Conservation (phyloP, 2,329 filamentous ascomycete species). For the Aspergillus clavatus region DNA sequence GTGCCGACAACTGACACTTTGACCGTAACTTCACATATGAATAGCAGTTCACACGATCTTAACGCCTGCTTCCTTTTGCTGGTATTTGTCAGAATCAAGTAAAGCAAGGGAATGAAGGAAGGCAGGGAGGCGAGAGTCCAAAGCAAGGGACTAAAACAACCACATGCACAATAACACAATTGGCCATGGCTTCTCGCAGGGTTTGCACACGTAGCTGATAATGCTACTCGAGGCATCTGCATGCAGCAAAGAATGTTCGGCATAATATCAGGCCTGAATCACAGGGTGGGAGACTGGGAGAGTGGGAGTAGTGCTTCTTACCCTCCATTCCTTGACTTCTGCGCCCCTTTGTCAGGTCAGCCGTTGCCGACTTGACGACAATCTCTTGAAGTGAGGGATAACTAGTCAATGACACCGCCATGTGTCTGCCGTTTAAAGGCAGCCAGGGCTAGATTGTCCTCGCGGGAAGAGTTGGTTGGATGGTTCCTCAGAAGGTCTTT, state of each 20-base stretch:
- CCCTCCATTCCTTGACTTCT: background rate
- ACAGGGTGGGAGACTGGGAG: background rate
- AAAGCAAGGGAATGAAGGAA: slow-evolving; percentile 5
- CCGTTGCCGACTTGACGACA: background rate
- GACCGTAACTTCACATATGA: background rate
- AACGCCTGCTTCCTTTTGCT: background rate
- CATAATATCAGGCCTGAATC: background rate
- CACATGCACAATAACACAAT: too few relatives aligned
- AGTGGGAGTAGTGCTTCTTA: background rate
- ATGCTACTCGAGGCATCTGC: background rate
- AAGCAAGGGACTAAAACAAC: slow-evolving; percentile 12
- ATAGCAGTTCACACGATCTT: too few relatives aligned
- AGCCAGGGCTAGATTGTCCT: slow-evolving; percentile 4
- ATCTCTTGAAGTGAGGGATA: background rate
- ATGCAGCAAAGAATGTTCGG: background rate
- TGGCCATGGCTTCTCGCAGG: background rate
- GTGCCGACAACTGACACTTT: background rate
- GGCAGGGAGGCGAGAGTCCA: slow-evolving; percentile 1
- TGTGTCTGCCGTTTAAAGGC: slow-evolving; percentile 1
- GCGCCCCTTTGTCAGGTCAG: background rate
- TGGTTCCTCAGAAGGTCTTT: background rate
- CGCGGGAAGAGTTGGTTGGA: background rate
- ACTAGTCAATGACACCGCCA: background rate
- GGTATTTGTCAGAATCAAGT: background rate
- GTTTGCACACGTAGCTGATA: too few relatives aligned